Base-by-base conservation (phyloP, 345 rosid species). In the Eucalyptus microcorys region DNA sequence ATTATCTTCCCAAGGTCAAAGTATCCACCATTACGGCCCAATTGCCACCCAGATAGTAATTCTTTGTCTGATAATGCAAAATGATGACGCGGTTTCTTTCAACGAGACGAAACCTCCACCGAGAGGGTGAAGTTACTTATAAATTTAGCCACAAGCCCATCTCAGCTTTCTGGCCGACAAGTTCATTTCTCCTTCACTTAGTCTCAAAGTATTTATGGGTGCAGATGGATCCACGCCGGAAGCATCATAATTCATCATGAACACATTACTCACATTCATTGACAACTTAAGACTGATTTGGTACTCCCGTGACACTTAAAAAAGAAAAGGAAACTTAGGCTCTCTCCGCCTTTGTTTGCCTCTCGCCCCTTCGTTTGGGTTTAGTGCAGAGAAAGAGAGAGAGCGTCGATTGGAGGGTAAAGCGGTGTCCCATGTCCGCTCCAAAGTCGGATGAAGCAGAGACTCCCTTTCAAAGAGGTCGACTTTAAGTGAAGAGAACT, bases 381-480 rank as follows among this genome's bases (percentile, higher is more conserved):
- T 64, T n/a, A 64, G 37, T n/a, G 37, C 76, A 64, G 37, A n/a
- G 66, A 27, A 3, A 26, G 50, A 49, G 16, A 49, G 76, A n/a
- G 19, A 64, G 76, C 76, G 76, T n/a, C 76, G 76, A 64, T 64
- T 7, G 76, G 40, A 7, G 21, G 76, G 40, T n/a, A 2, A 15
- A 61, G 34, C 34, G 16, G 37, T 14, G 71, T 61, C 71, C 15
- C 0, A 2, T 61, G 71, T 30, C 71, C 71, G 19, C 71, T 61
- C 71, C 71, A 30, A 26, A 19, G 83, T 13, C 12, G 83, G 45
- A 40, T 4, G 84, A 76, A 37, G 11, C 45, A 40, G 45, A 34
- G 26, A 37, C 2, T 21, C 59, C 2, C 10, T 0, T 37, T 37
- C 81, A 10, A 10, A 4, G 81, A 3, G 45, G 10, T 37, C 13